Evolutionary conservation across 495 filamentous ascomycete genomes (phyloP).

Genomic region (Penicillium riverlandense): DNA sequence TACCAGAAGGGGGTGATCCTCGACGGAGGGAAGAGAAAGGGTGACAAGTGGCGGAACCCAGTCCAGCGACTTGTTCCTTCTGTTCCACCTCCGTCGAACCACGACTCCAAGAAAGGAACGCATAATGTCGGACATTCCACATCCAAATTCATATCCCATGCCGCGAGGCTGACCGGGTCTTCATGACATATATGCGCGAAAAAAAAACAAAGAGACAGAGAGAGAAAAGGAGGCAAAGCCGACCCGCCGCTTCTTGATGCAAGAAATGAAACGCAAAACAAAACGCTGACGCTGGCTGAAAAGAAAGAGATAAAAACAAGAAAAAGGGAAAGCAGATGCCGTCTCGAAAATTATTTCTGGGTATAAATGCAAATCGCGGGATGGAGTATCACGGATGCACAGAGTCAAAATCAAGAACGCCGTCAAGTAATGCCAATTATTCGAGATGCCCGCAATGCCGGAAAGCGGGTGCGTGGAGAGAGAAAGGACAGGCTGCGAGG

Average conservation of each 20-base stretch:
- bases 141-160: conserved; percentile 47
- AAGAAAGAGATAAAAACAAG: conserved; percentile 17
- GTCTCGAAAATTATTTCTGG: conserved; percentile 26
- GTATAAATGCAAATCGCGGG: conserved; percentile 31
- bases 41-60: conserved; percentile 11
- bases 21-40: conserved; percentile 10
- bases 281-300: conserved; percentile 35
- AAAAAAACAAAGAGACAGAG: conserved; percentile 24
- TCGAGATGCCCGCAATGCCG: conserved; percentile 10
- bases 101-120: conserved; percentile 35
- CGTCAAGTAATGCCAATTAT: conserved; percentile 43
- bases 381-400: conserved; percentile 46
- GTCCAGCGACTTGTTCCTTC: conserved; percentile 6
- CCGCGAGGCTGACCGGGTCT: conserved; percentile 56
- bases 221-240: conserved; percentile 42
- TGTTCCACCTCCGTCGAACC: conserved; percentile 15
- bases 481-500: conserved; percentile 1
- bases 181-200: conserved; percentile 43
- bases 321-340: conserved; percentile 9
- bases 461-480: neutral
- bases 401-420: conserved; percentile 39
- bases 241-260: conserved; percentile 48
- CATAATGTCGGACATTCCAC: conserved; percentile 38
- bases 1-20: conserved; percentile 31
- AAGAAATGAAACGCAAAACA: conserved; percentile 12